These are phyloP conservation scores for Termitomyces sp. DNA, from an alignment of 768 basidiomycete genomes.

Conservation along the genomic window DNA sequence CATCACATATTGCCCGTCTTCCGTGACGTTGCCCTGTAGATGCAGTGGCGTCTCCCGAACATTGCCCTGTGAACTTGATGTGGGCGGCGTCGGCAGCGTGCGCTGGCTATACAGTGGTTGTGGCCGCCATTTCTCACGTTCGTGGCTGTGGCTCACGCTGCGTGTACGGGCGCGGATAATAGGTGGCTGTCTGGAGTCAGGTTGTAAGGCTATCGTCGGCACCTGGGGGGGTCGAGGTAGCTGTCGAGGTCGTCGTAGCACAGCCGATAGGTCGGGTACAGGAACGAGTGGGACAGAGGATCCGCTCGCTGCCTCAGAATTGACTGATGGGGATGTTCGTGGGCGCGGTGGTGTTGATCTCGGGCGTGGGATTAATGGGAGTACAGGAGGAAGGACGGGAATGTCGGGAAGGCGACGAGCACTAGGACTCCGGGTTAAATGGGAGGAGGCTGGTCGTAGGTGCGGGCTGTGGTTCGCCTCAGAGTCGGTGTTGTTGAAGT, in stretches of 20 bases:
- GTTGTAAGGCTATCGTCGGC: neutral
- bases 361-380: conserved; percentile 13
- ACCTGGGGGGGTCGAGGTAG: conserved; percentile 10
- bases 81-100: conserved; percentile 40
- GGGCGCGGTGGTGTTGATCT: conserved; percentile 22
- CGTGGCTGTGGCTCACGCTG: conserved; percentile 14
- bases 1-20: conserved; percentile 7
- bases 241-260: conserved; percentile 11
- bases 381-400: conserved; percentile 15
- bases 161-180: conserved; percentile 13
- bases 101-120: conserved; percentile 27
- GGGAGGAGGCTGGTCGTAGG: conserved; percentile 11
- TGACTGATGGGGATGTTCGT: conserved; percentile 8
- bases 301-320: neutral
- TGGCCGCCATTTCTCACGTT: conserved; percentile 16
- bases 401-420: conserved; percentile 19
- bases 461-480: conserved; percentile 2
- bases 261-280: neutral
- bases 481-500: conserved; percentile 17
- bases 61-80: conserved; percentile 5
- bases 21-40: neutral
- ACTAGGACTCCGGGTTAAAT: conserved; percentile 6
- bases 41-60: neutral
- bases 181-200: neutral
- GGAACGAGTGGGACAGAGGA: neutral